Evolutionary conservation across 805 yeast species (phyloP).

Genomic region (Nakazawaea ishiwadae): DNA sequence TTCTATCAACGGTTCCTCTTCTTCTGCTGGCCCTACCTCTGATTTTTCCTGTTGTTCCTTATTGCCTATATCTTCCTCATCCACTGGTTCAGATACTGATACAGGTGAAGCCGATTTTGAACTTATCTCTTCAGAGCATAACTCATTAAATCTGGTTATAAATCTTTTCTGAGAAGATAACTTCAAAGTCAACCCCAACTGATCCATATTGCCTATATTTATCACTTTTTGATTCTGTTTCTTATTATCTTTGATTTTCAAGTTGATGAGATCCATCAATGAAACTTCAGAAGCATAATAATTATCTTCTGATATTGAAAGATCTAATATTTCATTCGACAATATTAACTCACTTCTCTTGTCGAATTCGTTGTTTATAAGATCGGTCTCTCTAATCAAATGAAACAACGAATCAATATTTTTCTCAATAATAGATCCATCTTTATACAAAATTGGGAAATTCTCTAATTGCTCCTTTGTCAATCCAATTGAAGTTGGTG

Average conservation of each 20-base stretch:
- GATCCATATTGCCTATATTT: background rate
- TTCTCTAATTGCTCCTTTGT: background rate
- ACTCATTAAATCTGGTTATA: constrained; percentile 9
- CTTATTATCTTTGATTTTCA: constrained; percentile 4
- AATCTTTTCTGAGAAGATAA: constrained; percentile 6
- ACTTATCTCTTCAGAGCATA: constrained; percentile 3
- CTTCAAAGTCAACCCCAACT: constrained; percentile 4
- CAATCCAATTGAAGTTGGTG: background rate
- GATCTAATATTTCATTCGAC: background rate
- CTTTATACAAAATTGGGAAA: constrained; percentile 5
- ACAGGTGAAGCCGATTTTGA: background rate
- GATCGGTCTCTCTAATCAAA: constrained; percentile 5
- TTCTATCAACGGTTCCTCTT: background rate
- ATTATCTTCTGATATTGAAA: constrained; percentile 11
- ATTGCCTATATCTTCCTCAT: constrained; percentile 3
- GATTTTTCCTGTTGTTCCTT: background rate
- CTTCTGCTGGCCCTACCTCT: constrained; percentile 10
- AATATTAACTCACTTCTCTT: constrained; percentile 10
- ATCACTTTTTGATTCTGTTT: background rate
- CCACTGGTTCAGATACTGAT: background rate
- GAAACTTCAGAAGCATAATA: constrained; percentile 11
- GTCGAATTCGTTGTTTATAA: constrained; percentile 15
- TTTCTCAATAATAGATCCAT: background rate
- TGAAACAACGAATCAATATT: constrained; percentile 8
- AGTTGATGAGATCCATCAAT: constrained; percentile 3